A percentile compares a stretch with the other conserved stretches of the same genome.
Evolutionary conservation across 805 yeast genomes (phyloP).

Genomic region (Lipomyces spencermartinsiae): DNA sequence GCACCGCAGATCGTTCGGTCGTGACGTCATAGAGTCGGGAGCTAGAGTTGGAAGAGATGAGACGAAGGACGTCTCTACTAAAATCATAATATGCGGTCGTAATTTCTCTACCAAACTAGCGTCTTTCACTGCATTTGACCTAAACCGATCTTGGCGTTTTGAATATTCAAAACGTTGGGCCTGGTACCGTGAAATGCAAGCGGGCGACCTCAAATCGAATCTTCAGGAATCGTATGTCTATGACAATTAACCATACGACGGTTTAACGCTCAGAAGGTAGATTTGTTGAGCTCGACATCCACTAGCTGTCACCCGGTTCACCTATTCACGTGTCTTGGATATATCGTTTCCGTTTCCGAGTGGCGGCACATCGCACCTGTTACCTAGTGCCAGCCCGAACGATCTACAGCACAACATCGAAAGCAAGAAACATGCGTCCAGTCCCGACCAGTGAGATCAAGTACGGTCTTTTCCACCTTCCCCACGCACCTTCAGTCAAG

Average conservation of each 20-base stretch:
- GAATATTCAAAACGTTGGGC: no score
- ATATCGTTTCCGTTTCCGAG: background rate
- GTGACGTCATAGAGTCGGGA: no score
- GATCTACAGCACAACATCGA: background rate
- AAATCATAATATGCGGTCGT: no score
- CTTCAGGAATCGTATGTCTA: background rate
- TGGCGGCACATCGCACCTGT: background rate
- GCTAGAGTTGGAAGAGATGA: no score
- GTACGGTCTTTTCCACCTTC: slow-evolving; percentile 21
- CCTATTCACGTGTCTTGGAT: background rate
- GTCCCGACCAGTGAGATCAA: background rate
- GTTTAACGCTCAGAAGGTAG: background rate
- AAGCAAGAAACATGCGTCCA: background rate
- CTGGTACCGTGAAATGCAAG: no score
- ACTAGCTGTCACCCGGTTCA: background rate
- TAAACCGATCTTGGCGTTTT: no score
- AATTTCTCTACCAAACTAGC: no score
- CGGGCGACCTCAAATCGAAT: no score
- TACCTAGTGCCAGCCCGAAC: background rate
- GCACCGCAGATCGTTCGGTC: no score
- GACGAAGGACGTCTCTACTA: no score
- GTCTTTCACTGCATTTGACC: no score
- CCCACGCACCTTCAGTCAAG: slow-evolving; percentile 9
- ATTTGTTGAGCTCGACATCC: background rate
- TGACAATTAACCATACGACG: background rate